Evolutionary conservation across 106 monocot species (phyloP).

Genomic region (Alisma plantagoaquatica): DNA sequence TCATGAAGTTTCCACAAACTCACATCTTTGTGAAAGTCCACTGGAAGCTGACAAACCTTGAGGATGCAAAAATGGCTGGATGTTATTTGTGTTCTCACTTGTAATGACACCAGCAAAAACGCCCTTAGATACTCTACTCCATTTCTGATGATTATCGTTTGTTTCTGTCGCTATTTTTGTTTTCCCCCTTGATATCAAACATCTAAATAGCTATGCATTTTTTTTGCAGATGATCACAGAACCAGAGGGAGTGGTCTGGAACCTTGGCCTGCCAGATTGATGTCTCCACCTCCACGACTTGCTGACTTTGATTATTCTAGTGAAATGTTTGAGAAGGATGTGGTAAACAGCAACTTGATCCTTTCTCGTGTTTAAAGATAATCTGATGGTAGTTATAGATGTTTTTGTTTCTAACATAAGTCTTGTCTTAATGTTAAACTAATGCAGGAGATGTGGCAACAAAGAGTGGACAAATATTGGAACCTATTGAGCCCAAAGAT

Average conservation of each 20-base stretch:
- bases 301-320: conserved; percentile 47
- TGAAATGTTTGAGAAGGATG: conserved; percentile 64
- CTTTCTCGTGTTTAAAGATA: neutral
- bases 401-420: neutral
- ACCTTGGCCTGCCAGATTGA: conserved; percentile 81
- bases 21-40: neutral
- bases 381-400: neutral
- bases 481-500: conserved; percentile 53
- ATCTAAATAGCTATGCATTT: neutral
- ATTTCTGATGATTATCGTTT: neutral
- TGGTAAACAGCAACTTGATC: conserved; percentile 18
- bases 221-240: conserved; percentile 50
- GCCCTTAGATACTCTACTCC: neutral
- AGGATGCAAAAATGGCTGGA: no score
- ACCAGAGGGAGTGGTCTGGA: conserved; percentile 66
- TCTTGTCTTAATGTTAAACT: neutral
- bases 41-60: neutral
- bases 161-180: neutral
- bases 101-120: neutral
- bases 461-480: conserved; percentile 63
- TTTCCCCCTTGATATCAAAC: neutral
- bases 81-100: no score
- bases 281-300: conserved; percentile 65
- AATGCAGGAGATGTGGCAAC: conserved; percentile 66
- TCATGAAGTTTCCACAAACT: no score